Percentiles rank a stretch among this genome's conserved stretches.
Conservation (phyloP, 2,329 filamentous ascomycete genomes). For the Metarhizium album region DNA sequence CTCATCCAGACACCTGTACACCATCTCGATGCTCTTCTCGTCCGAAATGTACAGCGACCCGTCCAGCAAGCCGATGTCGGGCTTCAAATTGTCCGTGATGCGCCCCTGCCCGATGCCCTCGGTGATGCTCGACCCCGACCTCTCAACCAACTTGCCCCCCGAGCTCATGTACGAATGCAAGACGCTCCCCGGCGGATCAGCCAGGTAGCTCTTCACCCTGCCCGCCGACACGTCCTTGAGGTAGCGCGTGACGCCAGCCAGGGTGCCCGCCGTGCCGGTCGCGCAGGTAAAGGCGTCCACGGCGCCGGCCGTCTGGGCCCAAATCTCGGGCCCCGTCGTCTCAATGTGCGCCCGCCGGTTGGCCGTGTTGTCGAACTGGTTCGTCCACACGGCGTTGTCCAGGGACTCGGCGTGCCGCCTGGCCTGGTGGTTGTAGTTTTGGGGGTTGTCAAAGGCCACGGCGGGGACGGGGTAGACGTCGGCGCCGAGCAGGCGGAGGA, state of each 20-base stretch:
- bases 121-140: constrained; percentile 80
- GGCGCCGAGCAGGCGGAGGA: constrained; percentile 80
- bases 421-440: constrained; percentile 98
- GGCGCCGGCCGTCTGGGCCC: constrained; percentile 77
- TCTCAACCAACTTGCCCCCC: constrained; percentile 72
- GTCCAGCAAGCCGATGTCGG: constrained; percentile 76
- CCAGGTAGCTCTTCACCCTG: constrained; percentile 75
- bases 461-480: constrained; percentile 95
- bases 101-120: constrained; percentile 96
- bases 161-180: constrained; percentile 85
- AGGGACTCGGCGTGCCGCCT: constrained; percentile 75
- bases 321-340: constrained; percentile 95
- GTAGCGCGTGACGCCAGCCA: constrained; percentile 81
- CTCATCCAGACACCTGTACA: constrained; percentile 91
- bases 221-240: constrained; percentile 75
- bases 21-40: constrained; percentile 94
- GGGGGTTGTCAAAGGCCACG: constrained; percentile 86
- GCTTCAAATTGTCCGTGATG: constrained; percentile 85
- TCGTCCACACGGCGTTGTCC: constrained; percentile 92
- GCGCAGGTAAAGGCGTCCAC: constrained; percentile 93
- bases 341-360: constrained; percentile 92
- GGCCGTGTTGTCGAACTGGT: constrained; percentile 95
- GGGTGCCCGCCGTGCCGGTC: constrained; percentile 83
- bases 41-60: constrained; percentile 77
- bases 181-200: constrained; percentile 88